Conservation (phyloP, 495 filamentous ascomycete genomes). For the Physcia stellaris region DNA sequence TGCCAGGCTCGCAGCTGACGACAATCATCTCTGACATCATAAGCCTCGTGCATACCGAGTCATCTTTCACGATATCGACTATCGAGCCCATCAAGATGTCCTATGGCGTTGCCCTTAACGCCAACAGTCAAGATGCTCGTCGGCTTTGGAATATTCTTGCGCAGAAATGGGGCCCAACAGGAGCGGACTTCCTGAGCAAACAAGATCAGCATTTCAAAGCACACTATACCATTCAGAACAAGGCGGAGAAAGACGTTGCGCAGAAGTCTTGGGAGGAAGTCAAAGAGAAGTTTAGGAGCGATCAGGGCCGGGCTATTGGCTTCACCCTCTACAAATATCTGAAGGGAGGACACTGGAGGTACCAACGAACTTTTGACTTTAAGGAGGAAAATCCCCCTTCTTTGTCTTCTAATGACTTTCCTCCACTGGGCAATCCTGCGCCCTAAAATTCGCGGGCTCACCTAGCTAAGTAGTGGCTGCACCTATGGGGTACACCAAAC, state of each 20-base stretch:
- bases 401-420: too few species aligned
- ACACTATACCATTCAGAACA: constrained; percentile 22
- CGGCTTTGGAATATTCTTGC: constrained; percentile 10
- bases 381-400: background rate
- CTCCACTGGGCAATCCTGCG: too few species aligned
- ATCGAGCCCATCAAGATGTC: constrained; percentile 8
- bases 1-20: constrained; percentile 16
- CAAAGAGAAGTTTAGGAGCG: constrained; percentile 4
- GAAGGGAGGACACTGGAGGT: constrained; percentile 14
- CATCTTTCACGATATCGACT: constrained; percentile 11
- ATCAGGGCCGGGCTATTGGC: constrained; percentile 13
- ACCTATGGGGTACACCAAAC: too few species aligned
- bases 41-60: constrained; percentile 1
- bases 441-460: too few species aligned
- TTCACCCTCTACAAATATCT: constrained; percentile 18
- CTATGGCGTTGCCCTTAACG: constrained; percentile 14
- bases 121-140: background rate
- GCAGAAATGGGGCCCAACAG: constrained; percentile 14
- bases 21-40: constrained; percentile 9
- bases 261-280: constrained; percentile 12
- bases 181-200: constrained; percentile 18
- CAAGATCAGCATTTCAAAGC: constrained; percentile 16
- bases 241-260: constrained; percentile 15
- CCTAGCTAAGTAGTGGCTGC: too few species aligned
- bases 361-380: background rate